phyloP scores from a whole-genome alignment of 2,329 filamentous ascomycete species.

The Hirsutella rhossiliensis region DNA sequence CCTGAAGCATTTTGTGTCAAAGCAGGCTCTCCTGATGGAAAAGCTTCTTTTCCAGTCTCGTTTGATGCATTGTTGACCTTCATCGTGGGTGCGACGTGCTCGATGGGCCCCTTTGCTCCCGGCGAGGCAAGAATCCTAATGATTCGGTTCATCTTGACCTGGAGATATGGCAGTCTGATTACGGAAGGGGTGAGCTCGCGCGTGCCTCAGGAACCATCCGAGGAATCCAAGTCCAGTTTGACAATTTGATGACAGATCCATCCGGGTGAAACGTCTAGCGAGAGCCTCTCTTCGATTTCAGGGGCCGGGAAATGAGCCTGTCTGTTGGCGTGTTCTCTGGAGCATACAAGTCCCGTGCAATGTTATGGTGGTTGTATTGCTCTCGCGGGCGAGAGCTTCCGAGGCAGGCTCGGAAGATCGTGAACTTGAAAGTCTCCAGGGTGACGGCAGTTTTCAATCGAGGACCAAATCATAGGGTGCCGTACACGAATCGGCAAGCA shows the following conservation, averaged over 20 bases:
- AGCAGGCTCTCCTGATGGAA: not conserved
- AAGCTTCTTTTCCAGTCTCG: not conserved
- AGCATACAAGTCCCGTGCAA: not conserved
- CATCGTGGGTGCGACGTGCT: slow-evolving; percentile 1
- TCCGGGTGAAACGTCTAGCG: no score
- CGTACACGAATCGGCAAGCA: no score
- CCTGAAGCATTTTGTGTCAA: slow-evolving; percentile 7
- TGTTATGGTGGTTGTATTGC: not conserved
- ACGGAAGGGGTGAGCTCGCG: not conserved
- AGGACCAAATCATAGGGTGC: no score
- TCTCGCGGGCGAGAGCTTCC: not conserved
- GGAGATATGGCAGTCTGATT: not conserved
- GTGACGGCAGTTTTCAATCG: not conserved
- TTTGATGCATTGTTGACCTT: not conserved
- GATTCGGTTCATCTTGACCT: slow-evolving; percentile 1
- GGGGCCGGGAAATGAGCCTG: not conserved
- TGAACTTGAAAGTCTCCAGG: not conserved
- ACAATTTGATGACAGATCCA: no score
- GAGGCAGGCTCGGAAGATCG: not conserved
- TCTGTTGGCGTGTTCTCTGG: not conserved
- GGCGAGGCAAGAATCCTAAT: slow-evolving; percentile 1
- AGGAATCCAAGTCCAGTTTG: not conserved
- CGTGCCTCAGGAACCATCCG: not conserved
- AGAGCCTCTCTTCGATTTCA: not conserved
- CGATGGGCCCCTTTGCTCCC: slow-evolving; percentile 1